Evolutionary conservation across 805 yeast species (phyloP).

Genomic region (Brettanomyces sp.): DNA sequence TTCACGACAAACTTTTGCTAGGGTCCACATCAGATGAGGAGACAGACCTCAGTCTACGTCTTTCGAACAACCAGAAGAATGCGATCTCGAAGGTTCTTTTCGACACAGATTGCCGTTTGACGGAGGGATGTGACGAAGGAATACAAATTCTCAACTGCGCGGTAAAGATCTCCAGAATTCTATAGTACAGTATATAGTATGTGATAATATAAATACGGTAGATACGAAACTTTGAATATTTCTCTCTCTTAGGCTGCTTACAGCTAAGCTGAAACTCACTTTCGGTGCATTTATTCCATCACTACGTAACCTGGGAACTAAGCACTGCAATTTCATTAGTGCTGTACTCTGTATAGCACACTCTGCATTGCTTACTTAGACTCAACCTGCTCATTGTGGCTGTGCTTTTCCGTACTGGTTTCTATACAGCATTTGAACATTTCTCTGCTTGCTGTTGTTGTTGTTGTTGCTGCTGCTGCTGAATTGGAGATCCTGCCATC

Average conservation of each 20-base stretch:
- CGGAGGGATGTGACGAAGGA: constrained; percentile 86
- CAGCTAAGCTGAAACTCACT: not conserved
- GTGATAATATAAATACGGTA: not conserved
- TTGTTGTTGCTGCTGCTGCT: constrained; percentile 5
- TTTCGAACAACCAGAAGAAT: constrained; percentile 57
- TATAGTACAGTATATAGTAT: constrained; percentile 9
- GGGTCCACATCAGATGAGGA: constrained; percentile 6
- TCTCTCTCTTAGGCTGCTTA: no score
- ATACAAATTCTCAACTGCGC: constrained; percentile 66
- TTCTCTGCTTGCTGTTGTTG: constrained; percentile 2
- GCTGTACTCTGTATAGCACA: no score
- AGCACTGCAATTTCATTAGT: not conserved
- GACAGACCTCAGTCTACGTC: constrained; percentile 33
- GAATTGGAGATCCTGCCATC: not conserved
- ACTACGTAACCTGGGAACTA: not conserved
- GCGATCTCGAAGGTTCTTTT: constrained; percentile 55
- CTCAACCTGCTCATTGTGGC: not conserved
- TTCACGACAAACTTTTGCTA: constrained; percentile 25
- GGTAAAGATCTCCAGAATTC: constrained; percentile 37
- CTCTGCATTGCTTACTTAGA: no score
- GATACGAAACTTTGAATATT: not conserved
- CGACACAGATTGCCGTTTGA: constrained; percentile 62
- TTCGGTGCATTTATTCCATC: not conserved
- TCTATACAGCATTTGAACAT: constrained; percentile 1
- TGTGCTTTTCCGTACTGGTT: constrained; percentile 2